phyloP scores from a whole-genome alignment of 768 basidiomycete genomes.

The Russula sp. region DNA sequence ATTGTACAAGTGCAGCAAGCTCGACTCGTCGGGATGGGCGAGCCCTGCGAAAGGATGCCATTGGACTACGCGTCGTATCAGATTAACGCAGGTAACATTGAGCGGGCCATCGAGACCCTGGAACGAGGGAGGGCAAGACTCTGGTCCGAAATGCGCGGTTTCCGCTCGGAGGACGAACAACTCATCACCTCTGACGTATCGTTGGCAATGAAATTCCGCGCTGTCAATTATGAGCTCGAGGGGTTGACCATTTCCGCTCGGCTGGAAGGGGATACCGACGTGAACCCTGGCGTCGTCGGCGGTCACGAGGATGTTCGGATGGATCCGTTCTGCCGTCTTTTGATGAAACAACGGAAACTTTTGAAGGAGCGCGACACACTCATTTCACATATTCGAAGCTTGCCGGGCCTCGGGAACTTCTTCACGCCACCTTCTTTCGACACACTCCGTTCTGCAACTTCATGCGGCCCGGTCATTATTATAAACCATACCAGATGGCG shows the following conservation, averaged over 20 bases:
- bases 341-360: neutral
- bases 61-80: constrained; percentile 4
- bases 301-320: neutral
- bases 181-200: neutral
- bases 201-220: neutral
- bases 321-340: constrained; percentile 1
- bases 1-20: neutral
- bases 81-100: neutral
- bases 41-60: neutral
- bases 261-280: neutral
- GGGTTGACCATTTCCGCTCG: neutral
- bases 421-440: neutral
- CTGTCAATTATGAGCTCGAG: constrained; percentile 1
- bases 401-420: neutral
- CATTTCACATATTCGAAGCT: neutral
- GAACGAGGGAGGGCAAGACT: neutral
- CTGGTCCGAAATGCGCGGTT: neutral
- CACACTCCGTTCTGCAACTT: neutral
- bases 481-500: constrained; percentile 9
- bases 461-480: neutral
- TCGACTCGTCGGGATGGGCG: neutral
- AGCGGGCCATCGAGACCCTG: constrained; percentile 1
- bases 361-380: neutral
- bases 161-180: neutral
- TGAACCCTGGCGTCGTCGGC: no score